phyloP scores from a whole-genome alignment of 2,329 filamentous ascomycete species.

The Sclerotinia borealis region DNA sequence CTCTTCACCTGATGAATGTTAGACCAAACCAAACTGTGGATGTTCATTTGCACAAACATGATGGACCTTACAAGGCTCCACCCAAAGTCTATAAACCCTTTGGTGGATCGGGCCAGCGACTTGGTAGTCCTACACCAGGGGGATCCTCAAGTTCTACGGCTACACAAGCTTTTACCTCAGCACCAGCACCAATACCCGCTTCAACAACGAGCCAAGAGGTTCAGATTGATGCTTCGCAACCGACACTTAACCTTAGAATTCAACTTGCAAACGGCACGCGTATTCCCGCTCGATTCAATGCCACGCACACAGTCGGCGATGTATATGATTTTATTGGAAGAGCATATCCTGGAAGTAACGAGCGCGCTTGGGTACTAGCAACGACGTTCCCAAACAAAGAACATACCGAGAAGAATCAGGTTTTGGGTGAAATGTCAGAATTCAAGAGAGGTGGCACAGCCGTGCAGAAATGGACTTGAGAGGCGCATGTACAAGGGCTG shows the following conservation, averaged over 20 bases:
- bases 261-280: slow-evolving; percentile 73
- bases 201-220: slow-evolving; percentile 32
- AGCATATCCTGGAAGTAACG: slow-evolving; percentile 51
- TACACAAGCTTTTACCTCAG: slow-evolving; percentile 33
- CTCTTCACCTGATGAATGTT: slow-evolving; percentile 72
- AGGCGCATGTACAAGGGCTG: neutral
- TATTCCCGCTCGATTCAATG: slow-evolving; percentile 76
- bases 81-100: slow-evolving; percentile 76
- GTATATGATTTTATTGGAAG: slow-evolving; percentile 68
- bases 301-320: slow-evolving; percentile 68
- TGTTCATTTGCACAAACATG: slow-evolving; percentile 66
- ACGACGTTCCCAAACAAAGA: slow-evolving; percentile 83
- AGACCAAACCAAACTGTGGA: slow-evolving; percentile 69
- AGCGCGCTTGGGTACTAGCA: slow-evolving; percentile 65
- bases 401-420: slow-evolving; percentile 58
- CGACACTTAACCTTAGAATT: slow-evolving; percentile 65
- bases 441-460: slow-evolving; percentile 62
- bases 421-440: slow-evolving; percentile 54
- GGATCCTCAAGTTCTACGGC: slow-evolving; percentile 35
- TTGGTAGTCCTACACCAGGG: slow-evolving; percentile 72
- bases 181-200: slow-evolving; percentile 32
- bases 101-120: slow-evolving; percentile 61
- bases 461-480: slow-evolving; percentile 48
- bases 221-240: slow-evolving; percentile 57
- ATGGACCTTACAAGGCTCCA: slow-evolving; percentile 65